Conservation (phyloP, 2,329 filamentous ascomycete genomes). For the Fusarium citri region DNA sequence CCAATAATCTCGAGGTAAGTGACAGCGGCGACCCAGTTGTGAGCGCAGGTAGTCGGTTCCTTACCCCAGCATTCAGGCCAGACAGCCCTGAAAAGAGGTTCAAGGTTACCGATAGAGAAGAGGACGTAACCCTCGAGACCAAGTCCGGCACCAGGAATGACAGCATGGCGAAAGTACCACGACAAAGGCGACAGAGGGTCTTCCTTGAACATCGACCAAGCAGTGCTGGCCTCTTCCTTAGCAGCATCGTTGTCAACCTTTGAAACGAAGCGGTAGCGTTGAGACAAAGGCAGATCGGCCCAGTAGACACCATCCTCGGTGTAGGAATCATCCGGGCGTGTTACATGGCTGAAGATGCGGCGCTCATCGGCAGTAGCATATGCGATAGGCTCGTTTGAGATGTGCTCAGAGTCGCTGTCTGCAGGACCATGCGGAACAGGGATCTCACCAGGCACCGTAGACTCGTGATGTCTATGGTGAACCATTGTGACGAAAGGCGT, state of each 20-base stretch:
- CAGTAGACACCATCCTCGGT: slow-evolving; percentile 87
- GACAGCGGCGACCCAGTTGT: slow-evolving; percentile 84
- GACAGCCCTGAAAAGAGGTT: slow-evolving; percentile 79
- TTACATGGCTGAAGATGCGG: slow-evolving; percentile 79
- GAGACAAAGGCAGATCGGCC: slow-evolving; percentile 81
- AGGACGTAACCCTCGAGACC: slow-evolving; percentile 95
- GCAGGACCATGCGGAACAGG: slow-evolving; percentile 64
- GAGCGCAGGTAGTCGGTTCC: slow-evolving; percentile 71
- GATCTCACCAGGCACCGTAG: slow-evolving; percentile 60
- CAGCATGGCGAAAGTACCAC: slow-evolving; percentile 90
- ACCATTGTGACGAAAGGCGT: slow-evolving; percentile 37
- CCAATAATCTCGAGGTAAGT: slow-evolving; percentile 93
- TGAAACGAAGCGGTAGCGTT: slow-evolving; percentile 81
- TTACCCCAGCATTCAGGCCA: slow-evolving; percentile 84
- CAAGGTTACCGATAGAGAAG: slow-evolving; percentile 95
- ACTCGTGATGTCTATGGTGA: slow-evolving; percentile 48
- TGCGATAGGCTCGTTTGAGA: slow-evolving; percentile 57
- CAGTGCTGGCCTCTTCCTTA: slow-evolving; percentile 71
- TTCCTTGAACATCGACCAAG: slow-evolving; percentile 84
- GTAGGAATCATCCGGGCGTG: slow-evolving; percentile 90
- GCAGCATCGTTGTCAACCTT: slow-evolving; percentile 79
- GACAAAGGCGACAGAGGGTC: slow-evolving; percentile 86
- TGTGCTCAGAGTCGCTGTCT: slow-evolving; percentile 58
- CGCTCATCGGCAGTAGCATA: slow-evolving; percentile 63
- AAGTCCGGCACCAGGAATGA: slow-evolving; percentile 91